phyloP scores from a whole-genome alignment of 441 rosid genomes.

The Croton laevigatus region DNA sequence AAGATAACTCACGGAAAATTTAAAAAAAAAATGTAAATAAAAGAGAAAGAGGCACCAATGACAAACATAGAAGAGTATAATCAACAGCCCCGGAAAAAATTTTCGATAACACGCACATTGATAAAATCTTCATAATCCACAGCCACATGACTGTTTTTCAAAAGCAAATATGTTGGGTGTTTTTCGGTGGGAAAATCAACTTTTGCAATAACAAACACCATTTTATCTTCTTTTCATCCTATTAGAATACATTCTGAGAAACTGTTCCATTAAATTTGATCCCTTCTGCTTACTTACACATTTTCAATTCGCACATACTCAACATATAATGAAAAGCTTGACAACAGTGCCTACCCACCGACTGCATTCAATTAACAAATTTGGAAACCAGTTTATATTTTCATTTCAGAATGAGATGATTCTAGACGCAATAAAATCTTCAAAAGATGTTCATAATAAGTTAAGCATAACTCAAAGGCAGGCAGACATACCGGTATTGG shows the following conservation, averaged over 20 bases:
- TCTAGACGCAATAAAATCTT: not conserved
- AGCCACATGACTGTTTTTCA: not conserved
- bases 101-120: not conserved
- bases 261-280: not conserved
- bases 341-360: not conserved
- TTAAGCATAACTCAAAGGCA: not conserved
- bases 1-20: not conserved
- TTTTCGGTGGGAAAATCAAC: not conserved
- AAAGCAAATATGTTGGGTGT: not conserved
- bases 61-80: not conserved
- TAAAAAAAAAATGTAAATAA: not conserved
- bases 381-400: not conserved
- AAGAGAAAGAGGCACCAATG: not conserved
- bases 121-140: not conserved
- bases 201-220: not conserved
- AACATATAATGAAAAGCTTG: not conserved
- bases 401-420: not conserved
- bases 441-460: not conserved
- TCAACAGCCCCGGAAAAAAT: not conserved
- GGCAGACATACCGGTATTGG: constrained; percentile 58
- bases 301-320: not conserved
- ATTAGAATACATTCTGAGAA: not conserved
- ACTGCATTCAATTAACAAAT: not conserved
- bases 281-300: not conserved
- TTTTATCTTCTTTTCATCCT: not conserved